phyloP scores from a whole-genome alignment of 768 basidiomycete species.

The Mycena albidolilacea region DNA sequence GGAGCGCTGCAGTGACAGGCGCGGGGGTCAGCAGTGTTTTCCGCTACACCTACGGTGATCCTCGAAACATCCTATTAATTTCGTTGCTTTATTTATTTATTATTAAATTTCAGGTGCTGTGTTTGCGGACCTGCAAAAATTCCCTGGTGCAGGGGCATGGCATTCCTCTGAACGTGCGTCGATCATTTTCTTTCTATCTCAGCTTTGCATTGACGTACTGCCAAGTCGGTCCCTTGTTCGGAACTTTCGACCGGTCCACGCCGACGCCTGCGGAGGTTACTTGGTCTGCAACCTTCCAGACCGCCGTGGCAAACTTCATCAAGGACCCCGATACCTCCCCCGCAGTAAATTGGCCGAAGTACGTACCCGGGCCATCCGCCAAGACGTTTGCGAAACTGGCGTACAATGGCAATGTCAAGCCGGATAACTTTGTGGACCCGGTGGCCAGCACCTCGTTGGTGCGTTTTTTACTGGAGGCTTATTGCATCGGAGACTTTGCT shows the following conservation, averaged over 20 bases:
- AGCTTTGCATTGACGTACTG: not conserved
- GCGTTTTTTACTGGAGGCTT: not conserved
- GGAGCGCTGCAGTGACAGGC: constrained; percentile 24
- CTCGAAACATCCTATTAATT: not conserved
- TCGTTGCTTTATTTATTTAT: not conserved
- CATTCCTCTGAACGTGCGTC: constrained; percentile 42
- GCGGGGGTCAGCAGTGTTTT: constrained; percentile 37
- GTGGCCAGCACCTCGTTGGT: constrained; percentile 24
- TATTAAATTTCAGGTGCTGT: constrained; percentile 28
- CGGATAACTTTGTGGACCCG: constrained; percentile 34
- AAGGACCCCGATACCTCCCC: constrained; percentile 39
- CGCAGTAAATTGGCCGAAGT: constrained; percentile 38
- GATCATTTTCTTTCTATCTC: not conserved
- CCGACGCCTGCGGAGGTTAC: constrained; percentile 41
- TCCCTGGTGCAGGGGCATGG: constrained; percentile 44
- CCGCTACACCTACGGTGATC: constrained; percentile 42
- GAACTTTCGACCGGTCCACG: constrained; percentile 42
- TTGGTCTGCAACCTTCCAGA: constrained; percentile 42
- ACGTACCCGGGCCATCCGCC: constrained; percentile 28
- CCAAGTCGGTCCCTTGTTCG: constrained; percentile 39
- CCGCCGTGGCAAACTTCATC: constrained; percentile 40
- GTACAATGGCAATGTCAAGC: constrained; percentile 40
- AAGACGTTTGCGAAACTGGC: constrained; percentile 41
- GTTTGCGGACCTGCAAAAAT: constrained; percentile 41
- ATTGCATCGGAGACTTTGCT: not conserved